Base-by-base conservation (phyloP, 805 yeast genomes). In the Saccharomycopsis amapae region DNA sequence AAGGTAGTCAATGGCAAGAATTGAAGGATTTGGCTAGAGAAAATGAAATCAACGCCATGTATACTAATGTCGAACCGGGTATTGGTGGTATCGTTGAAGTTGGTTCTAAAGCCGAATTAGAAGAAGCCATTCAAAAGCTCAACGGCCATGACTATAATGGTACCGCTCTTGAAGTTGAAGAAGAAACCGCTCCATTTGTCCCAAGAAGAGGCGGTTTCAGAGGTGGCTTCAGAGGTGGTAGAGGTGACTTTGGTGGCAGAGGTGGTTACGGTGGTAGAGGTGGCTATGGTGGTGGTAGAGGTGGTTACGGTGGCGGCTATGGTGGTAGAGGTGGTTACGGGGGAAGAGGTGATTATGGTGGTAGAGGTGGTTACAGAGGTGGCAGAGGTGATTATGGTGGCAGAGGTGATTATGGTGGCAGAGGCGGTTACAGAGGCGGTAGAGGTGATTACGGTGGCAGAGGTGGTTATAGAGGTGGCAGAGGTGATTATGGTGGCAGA, bases 21-120 rank as follows among this genome's bases (percentile, higher is more conserved):
- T 74, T 85, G 61, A 85, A 88, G 71, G 97, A 90, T 69, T 79
- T 85, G 61, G 88, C 87, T 54, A 76, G 95, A 62, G 88, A 83
- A 36, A 42, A 44, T 5, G 71, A 56, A 65, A 68, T 61, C 69
- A 32, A 34, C 22, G 46, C 51, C 7, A 44, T 36, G 20, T 50
- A 31, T 23, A 48, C 51, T n/a, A 45, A 48, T 32, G 45, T 47
- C n/a, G 17, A 20, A 3, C 40, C 30, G 5, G 45, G 40, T 17
- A 45, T 31, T 22, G 19, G 26, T 22, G 38, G 43, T 55, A 70
- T 70, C 48, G 68, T 77, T 55, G 82, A 77, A 64, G 75, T 77
- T 51, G 62, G 66, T 15, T 62, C 85, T 50, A 82, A 80, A 59
- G 95, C 85, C 50, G 83, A 84, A 55, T 73, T 90, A 58, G 81